Base-by-base conservation (phyloP, 2,329 filamentous ascomycete genomes). In the Fusarium pseudonygamai region DNA sequence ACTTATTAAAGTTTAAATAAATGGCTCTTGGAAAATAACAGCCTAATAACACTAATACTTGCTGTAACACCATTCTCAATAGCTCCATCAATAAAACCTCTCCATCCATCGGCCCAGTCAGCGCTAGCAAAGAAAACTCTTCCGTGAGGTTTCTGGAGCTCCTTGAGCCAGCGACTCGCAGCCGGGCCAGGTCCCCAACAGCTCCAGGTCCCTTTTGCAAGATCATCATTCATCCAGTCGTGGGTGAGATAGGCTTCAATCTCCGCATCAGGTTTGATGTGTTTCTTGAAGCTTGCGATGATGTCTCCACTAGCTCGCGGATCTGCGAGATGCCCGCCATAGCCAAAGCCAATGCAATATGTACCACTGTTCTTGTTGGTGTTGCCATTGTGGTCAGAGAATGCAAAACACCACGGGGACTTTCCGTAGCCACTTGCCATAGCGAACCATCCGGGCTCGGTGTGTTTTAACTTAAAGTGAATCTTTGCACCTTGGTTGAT, bases 61-160 rank as follows among this genome's bases (percentile, higher is more conserved):
- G 37, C 64, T 10, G 34, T 47, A 5, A 60, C 34, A 3, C 75
- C 75, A 18, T 47, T 63, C 20, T 78, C 73, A n/a, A 78, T 70
- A 1, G 76, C 75, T 14, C 76, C 76, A 32, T 78, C 76, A 32
- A 78, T 30, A 7, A 75, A 78, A 0, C 76, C 76, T 6, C 76
- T 58, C 76, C 76, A 78, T 1, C 76, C 76, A 43, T 72, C 22
- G 4, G 76, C 73, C 59, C 73, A 76, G n/a, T 78, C 76, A 0
- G 57, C 69, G 11, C 74, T 75, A 2, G 77, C 76, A 39, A 78
- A 75, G 6, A 63, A 28, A 4, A 77, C 57, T 16, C 67, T 61
- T 0, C 75, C 72, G 37, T 77, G 60, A 0, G 64, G 60, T 4
- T 50, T 40, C 37, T 76, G 72, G 4, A 76, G 49, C 32, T 73